Percentiles rank a stretch among this genome's conserved stretches.
Conservation (phyloP, 345 rosid species). For the Fremontodendron californicum region DNA sequence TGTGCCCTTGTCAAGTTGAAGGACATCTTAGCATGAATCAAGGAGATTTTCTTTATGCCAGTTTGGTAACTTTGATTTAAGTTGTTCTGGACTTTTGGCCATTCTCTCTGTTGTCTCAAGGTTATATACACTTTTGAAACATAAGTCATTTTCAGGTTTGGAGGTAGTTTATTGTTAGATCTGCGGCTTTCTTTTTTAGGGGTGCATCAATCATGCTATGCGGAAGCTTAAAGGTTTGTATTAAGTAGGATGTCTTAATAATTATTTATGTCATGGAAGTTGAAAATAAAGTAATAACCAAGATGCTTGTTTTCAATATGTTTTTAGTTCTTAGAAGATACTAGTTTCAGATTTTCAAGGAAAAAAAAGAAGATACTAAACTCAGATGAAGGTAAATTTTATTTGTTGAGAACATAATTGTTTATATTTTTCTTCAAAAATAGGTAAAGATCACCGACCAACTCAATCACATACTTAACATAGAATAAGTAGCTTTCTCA, state of each 20-base stretch:
- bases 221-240: neutral
- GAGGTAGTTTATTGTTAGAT: neutral
- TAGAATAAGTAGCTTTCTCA: too few relatives aligned
- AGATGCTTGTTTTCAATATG: neutral
- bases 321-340: neutral
- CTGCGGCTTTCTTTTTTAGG: too few relatives aligned
- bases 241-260: neutral
- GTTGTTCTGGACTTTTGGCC: neutral
- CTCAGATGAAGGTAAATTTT: neutral
- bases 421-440: neutral
- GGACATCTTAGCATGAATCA: neutral
- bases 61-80: neutral
- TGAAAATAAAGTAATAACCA: neutral
- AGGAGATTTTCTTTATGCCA: neutral
- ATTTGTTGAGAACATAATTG: neutral
- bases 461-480: neutral
- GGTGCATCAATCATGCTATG: too few relatives aligned
- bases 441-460: neutral
- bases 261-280: neutral
- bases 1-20: neutral
- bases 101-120: neutral
- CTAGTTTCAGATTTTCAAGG: neutral
- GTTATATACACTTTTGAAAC: neutral
- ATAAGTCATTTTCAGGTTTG: neutral
- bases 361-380: neutral